phyloP scores from a whole-genome alignment of 257 asterid species.

The Hygrophila difformis region DNA sequence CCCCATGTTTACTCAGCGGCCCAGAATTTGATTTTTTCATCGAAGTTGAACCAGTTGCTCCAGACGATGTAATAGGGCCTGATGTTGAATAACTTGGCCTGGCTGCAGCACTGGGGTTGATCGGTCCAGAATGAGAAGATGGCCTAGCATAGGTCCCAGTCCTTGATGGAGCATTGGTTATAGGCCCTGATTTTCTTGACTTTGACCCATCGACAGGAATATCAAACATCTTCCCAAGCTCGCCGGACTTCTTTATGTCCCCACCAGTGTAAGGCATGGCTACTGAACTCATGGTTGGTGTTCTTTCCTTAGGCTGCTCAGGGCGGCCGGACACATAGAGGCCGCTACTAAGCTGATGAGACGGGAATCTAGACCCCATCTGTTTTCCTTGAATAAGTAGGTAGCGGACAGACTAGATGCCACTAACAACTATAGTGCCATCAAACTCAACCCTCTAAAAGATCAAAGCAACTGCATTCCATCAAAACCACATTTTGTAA shows the following conservation, averaged over 20 bases:
- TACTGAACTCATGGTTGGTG: constrained; percentile 46
- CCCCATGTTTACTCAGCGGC: constrained; percentile 59
- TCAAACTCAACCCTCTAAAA: not conserved
- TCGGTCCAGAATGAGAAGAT: constrained; percentile 29
- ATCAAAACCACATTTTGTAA: not conserved
- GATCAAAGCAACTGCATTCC: not conserved
- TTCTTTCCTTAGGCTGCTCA: constrained; percentile 48
- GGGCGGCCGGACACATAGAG: constrained; percentile 74
- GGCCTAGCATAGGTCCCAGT: constrained; percentile 47
- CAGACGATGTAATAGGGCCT: constrained; percentile 6
- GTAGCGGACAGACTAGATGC: not conserved
- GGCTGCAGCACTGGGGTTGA: not conserved
- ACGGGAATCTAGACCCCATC: constrained; percentile 68
- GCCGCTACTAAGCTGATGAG: constrained; percentile 70
- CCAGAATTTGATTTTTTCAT: constrained; percentile 54
- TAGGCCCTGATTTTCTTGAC: constrained; percentile 57
- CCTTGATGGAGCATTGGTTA: constrained; percentile 40
- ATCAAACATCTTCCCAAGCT: constrained; percentile 75
- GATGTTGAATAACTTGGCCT: constrained; percentile 16
- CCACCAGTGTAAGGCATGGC: constrained; percentile 85
- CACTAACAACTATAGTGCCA: not conserved
- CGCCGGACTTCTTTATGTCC: constrained; percentile 68
- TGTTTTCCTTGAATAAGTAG: not conserved
- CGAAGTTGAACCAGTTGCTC: constrained; percentile 29
- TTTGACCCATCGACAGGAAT: constrained; percentile 47